Conservation (phyloP, 257 asterid genomes). For the Salvia hispanica region DNA sequence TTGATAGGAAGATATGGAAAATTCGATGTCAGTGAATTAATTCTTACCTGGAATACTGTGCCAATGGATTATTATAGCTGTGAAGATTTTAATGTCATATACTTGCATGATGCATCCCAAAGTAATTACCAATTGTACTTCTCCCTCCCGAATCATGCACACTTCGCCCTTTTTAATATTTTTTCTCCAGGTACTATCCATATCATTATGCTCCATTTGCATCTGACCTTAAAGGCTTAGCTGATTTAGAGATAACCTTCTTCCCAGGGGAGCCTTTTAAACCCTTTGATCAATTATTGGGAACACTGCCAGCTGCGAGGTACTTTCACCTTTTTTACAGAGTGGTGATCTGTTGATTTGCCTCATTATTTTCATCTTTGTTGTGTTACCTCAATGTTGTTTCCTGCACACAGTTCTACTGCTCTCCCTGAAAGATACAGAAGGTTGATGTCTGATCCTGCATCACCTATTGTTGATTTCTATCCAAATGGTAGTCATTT, state of each 20-base stretch:
- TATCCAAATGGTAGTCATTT: constrained; percentile 74
- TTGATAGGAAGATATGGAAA: constrained; percentile 14
- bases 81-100: constrained; percentile 12
- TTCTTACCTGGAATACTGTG: constrained; percentile 19
- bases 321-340: constrained; percentile 32
- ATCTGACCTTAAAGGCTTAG: constrained; percentile 81
- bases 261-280: constrained; percentile 88
- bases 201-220: constrained; percentile 99
- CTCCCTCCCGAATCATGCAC: constrained; percentile 11
- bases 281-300: constrained; percentile 98
- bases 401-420: constrained; percentile 55
- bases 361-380: constrained; percentile 23
- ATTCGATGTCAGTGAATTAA: constrained; percentile 22
- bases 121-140: neutral
- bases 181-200: constrained; percentile 82
- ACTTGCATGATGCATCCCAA: constrained; percentile 16
- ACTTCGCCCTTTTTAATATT: constrained; percentile 25
- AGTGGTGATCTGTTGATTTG: constrained; percentile 15
- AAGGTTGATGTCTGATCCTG: constrained; percentile 82
- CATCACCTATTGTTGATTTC: constrained; percentile 75
- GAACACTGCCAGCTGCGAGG: constrained; percentile 98
- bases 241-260: constrained; percentile 84
- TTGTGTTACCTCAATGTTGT: constrained; percentile 10
- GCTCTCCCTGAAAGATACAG: constrained; percentile 86
- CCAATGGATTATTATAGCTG: constrained; percentile 10